Evolutionary conservation across 768 basidiomycete species (phyloP), one percentile per base, ranked within the genome.

Genomic region (Mycena galericulata): DNA sequence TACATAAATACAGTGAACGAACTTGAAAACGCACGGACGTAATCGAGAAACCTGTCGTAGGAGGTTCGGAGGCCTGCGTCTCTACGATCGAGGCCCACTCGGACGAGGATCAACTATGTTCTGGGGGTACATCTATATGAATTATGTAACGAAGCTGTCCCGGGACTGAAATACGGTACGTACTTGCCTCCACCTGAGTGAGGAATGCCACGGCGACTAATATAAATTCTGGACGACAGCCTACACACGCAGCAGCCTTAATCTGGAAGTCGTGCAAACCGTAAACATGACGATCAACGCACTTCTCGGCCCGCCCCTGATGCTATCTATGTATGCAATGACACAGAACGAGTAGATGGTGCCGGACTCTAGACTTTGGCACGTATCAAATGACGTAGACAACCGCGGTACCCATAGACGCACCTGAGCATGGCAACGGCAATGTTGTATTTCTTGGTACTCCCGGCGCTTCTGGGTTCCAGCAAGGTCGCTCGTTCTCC

Each of bases 261-360:
- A 43, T 45, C 27, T n/a, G 38, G 26, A 41, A 29, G 26, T 5
- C 38, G 10, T 41, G 34, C 26, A 36, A 36, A 7, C 8, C 34
- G 34, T 14, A 29, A 26, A 47, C 12, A 24, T 29, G 9, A 12
- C 4, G 56, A 45, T 41, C 9, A 27, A 57, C 56, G 27, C 40
- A 14, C 9, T 20, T 29, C 9, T 7, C 18, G n/a, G 58, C 47
- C 2, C 29, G 30, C 30, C 7, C 45, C 43, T 59, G 57, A 41
- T 15, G 29, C 22, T 11, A 60, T 27, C 22, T 11, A 60, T 27
- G 15, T 60, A 60, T 14, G 32, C 45, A 12, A 60, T 49, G 24
- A 60, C 58, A 17, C 45, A 60, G 34, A 60, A 22, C 1, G 58
- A 60, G 24, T 60, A 60, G n/a, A 60, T 24, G n/a, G 58, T 45